Evolutionary conservation across 2,329 filamentous ascomycete genomes (phyloP).

Genomic region (Alternaria ethzedia): DNA sequence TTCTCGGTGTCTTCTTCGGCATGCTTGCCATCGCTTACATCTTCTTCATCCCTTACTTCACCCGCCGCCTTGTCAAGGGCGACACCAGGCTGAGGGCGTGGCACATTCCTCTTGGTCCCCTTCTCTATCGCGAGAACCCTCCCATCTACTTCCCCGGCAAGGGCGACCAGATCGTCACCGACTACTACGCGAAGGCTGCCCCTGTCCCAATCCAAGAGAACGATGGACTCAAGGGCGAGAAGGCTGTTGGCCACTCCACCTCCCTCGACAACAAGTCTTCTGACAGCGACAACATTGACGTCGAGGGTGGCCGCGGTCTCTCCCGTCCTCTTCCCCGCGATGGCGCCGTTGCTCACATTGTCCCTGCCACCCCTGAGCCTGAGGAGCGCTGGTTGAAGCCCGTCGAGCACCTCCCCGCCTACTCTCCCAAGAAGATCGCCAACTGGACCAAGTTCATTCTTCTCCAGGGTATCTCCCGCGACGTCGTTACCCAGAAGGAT

Average conservation of each 20-base stretch:
- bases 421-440: conserved; percentile 37
- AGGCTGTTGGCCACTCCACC: background rate
- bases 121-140: conserved; percentile 50
- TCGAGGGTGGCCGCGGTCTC: conserved; percentile 9
- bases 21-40: conserved; percentile 30
- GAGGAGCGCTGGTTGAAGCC: conserved; percentile 46
- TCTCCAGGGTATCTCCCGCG: conserved; percentile 53
- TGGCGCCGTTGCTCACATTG: conserved; percentile 2
- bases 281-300: conserved; percentile 3
- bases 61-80: conserved; percentile 34
- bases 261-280: conserved; percentile 7
- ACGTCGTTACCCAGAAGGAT: conserved; percentile 42
- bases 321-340: conserved; percentile 7
- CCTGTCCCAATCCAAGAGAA: conserved; percentile 13
- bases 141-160: conserved; percentile 52
- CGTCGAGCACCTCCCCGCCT: conserved; percentile 37
- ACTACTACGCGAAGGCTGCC: conserved; percentile 49
- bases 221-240: conserved; percentile 13
- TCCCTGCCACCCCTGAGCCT: conserved; percentile 31
- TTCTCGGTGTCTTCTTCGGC: conserved; percentile 37
- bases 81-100: conserved; percentile 34
- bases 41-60: conserved; percentile 40
- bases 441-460: conserved; percentile 54
- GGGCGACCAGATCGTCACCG: conserved; percentile 46
- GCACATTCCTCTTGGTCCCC: conserved; percentile 47